Evolutionary conservation across 1,139 yeast genomes (phyloP), one percentile per base, ranked within the genome.

Genomic region (Barnettozyma hawaiiensis): DNA sequence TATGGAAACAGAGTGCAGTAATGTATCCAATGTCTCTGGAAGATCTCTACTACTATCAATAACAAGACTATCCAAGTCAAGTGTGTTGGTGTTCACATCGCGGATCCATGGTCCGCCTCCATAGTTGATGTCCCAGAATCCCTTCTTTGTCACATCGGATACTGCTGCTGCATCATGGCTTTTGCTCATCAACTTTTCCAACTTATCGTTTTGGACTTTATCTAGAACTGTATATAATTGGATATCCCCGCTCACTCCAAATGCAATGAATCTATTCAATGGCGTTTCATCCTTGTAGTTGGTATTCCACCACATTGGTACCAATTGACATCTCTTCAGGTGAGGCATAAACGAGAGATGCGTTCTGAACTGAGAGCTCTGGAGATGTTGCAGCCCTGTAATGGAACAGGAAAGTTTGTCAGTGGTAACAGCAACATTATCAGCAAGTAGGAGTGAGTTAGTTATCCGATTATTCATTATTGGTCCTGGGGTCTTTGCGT

Each of bases 181-280:
- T 7, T 37, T 20, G 35, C 35, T 31, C 52, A 41, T 31, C 52
- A 41, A 36, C 54, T 63, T 4, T 41, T 41, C 12, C 48, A 50
- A 20, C 11, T 24, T 29, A 10, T 29, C 23, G 5, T 44, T 41
- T 12, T 51, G 42, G 1, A 49, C 21, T 12, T 34, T 37, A 34
- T 45, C 41, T 21, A 55, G 21, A 7, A 53, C 9, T 2, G 58
- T 58, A 55, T 49, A 62, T 3, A 61, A 43, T 6, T 65, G 60
- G 5, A 76, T 52, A 42, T 76, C 79, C 1, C 84, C 84, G 51
- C 69, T 71, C 5, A 76, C 64, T 0, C 79, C 73, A 42, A 70
- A 61, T 2, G 77, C 49, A 4, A 75, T 50, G 38, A 64, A 64
- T 34, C 60, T 54, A 28, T 39, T 31, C n/a, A 40, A 23, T 12